phyloP scores from a whole-genome alignment of 2,329 filamentous ascomycete species.

The Aspergillus pseudotamarii region DNA sequence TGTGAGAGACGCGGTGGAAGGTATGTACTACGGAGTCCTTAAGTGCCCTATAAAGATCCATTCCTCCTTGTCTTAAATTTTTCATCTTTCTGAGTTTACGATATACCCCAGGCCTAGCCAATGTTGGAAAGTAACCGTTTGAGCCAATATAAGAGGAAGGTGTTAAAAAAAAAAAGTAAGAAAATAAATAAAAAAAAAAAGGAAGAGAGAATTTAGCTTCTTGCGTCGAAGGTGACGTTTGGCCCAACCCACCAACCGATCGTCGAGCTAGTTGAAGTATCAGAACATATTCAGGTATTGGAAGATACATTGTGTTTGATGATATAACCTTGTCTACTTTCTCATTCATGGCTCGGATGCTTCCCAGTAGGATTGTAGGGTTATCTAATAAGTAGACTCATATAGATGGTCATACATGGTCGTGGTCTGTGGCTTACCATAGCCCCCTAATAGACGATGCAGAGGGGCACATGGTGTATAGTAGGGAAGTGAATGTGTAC shows the following conservation, averaged over 20 bases:
- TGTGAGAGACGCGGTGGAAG: not conserved
- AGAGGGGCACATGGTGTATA: not conserved
- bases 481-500: conserved; percentile 9
- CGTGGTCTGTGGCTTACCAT: not conserved
- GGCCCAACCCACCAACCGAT: conserved; percentile 2
- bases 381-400: not conserved
- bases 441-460: not conserved
- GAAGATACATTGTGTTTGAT: not conserved
- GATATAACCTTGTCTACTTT: not conserved
- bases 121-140: not conserved
- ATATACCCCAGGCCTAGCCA: not conserved
- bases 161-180: not conserved
- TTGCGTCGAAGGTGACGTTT: conserved; percentile 1
- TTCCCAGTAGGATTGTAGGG: not conserved
- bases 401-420: not conserved
- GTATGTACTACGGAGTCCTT: not conserved
- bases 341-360: not conserved
- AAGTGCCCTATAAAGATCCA: not conserved
- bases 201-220: not conserved
- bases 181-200: not conserved
- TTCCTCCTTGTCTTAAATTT: not conserved
- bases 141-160: not conserved
- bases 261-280: conserved; percentile 4
- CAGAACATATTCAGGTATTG: conserved; percentile 4
- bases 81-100: not conserved